These are phyloP conservation scores for Lentinula novae-zelandiae DNA, from an alignment of 1,284 basidiomycete species.

Conservation along the genomic window DNA sequence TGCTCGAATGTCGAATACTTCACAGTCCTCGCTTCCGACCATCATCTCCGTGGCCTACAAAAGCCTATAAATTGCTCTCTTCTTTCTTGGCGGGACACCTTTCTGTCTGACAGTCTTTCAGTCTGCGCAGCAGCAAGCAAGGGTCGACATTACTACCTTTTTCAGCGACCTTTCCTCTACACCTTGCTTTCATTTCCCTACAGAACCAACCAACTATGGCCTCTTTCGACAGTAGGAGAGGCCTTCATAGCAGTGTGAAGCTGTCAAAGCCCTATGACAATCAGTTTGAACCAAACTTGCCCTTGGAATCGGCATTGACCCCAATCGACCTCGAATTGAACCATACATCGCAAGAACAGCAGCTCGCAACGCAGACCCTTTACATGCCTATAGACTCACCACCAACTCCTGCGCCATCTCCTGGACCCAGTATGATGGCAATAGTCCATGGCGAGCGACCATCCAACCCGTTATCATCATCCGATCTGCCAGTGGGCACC, in stretches of 20 bases:
- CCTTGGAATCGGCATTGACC: not conserved
- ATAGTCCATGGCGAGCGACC: not conserved
- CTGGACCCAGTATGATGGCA: slow-evolving; percentile 30
- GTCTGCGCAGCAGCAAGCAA: not conserved
- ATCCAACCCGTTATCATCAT: not conserved
- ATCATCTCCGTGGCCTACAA: too few relatives aligned
- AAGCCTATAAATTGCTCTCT: not conserved
- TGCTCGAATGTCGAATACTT: too few relatives aligned
- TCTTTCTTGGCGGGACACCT: not conserved
- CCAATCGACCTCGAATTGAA: not conserved
- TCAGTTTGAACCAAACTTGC: not conserved
- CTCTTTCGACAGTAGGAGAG: not conserved
- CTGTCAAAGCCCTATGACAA: not conserved
- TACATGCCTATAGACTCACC: slow-evolving; percentile 61
- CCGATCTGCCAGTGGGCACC: not conserved
- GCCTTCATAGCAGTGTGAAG: not conserved
- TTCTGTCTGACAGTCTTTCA: not conserved
- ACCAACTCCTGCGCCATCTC: slow-evolving; percentile 68
- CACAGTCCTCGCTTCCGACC: too few relatives aligned
- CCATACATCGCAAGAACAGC: not conserved
- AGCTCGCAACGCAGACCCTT: slow-evolving; percentile 24
- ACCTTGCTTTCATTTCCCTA: not conserved
- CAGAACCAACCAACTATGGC: not conserved
- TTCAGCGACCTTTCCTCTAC: not conserved
- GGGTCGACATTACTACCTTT: not conserved